Base-by-base conservation (phyloP, 2,329 filamentous ascomycete genomes). In the Emericellopsis atlantica region DNA sequence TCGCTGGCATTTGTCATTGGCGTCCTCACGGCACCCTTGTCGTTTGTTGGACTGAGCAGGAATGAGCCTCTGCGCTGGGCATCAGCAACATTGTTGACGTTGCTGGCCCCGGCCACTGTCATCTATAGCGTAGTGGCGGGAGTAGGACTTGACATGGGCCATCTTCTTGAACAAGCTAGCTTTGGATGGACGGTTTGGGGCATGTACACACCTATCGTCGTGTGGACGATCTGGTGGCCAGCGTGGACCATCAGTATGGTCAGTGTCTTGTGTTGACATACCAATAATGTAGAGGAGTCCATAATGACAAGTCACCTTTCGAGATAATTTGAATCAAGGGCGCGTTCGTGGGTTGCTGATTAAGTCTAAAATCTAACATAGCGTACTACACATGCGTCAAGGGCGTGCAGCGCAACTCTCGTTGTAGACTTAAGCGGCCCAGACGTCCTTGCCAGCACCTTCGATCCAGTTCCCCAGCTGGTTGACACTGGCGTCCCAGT, bases 391-490 rank as follows among this genome's bases (percentile, higher is more conserved):
- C 26, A 9, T 29, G 9, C 9, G 8, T 29, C 26, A 12, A 9
- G 26, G 26, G 26, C 26, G 26, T 29, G 26, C 12, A 12, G 9
- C 26, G 12, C 26, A 12, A 29, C 12, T 29, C 26, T 12, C 26
- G 18, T 29, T 9, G 8, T 29, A 9, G 26, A 29, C 43, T 62
- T 69, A 89, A 48, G 86, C 84, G 46, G 89, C 89, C 90, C 90
- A 96, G 33, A 96, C 88, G 62, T 95, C 90, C 68, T 93, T 87
- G 9, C 90, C 90, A 29, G 85, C 84, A 18, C 79, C 76, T 69
- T 96, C 90, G 56, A 96, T 95, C 88, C 89, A 96, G 67, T 94
- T 92, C 47, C 90, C 90, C 43, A 98, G 72, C 62, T 92, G 82
- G 60, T 96, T 95, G 48, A 98, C 90, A 57, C 88, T 95, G 39